Conservation (phyloP, 257 asterid species). For the Cynanchum wilfordii region DNA sequence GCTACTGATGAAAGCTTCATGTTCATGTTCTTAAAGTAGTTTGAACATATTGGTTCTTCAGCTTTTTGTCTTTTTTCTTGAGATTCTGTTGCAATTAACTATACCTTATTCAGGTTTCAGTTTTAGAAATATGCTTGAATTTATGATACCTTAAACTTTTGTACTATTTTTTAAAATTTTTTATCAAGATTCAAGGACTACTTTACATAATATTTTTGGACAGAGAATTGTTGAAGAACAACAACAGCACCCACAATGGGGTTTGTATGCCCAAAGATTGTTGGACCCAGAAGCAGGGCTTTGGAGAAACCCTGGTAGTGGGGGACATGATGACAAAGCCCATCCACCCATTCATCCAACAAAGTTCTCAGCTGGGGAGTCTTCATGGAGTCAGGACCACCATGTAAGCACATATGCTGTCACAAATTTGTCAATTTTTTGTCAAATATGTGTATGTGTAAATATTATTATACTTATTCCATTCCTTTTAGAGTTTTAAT, state of each 20-base stretch:
- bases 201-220: constrained; percentile 20
- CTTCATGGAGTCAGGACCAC: constrained; percentile 92
- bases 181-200: neutral
- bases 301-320: constrained; percentile 83
- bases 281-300: constrained; percentile 78
- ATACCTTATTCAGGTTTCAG: neutral
- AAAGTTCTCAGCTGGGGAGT: constrained; percentile 86
- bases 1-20: neutral
- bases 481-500: neutral
- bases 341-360: constrained; percentile 99
- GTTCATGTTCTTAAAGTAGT: neutral
- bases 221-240: constrained; percentile 89
- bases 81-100: neutral
- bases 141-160: neutral
- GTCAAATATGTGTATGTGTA: neutral
- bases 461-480: neutral
- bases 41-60: neutral
- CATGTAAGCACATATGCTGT: constrained; percentile 54
- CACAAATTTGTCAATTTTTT: constrained; percentile 9
- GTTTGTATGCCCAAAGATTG: constrained; percentile 75
- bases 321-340: constrained; percentile 98
- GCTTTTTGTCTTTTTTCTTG: neutral
- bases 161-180: neutral
- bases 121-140: neutral
- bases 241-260: constrained; percentile 86